Percentiles rank a stretch among this genome's conserved stretches.
Conservation (phyloP, 2,329 filamentous ascomycete genomes). For the Penicillium sp. region DNA sequence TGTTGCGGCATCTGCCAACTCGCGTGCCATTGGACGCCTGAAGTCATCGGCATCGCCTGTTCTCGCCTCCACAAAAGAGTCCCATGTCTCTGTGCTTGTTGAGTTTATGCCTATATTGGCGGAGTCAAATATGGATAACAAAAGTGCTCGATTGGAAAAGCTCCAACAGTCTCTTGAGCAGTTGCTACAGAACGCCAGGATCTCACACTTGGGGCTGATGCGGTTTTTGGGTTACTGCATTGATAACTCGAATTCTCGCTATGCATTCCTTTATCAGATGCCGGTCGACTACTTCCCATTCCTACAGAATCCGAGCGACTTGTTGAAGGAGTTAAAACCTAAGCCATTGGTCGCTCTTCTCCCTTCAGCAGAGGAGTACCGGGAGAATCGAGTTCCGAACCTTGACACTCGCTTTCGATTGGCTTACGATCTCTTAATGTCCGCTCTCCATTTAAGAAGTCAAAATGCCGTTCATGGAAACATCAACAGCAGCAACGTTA, state of each 20-base stretch:
- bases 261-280: constrained; percentile 62
- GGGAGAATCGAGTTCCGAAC: constrained; percentile 47
- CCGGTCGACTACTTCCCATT: constrained; percentile 51
- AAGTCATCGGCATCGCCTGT: constrained; percentile 40
- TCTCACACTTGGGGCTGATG: constrained; percentile 44
- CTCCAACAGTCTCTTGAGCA: constrained; percentile 42
- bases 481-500: constrained; percentile 64
- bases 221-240: constrained; percentile 54
- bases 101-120: constrained; percentile 46
- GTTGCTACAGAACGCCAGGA: constrained; percentile 43
- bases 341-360: constrained; percentile 46
- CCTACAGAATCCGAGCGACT: constrained; percentile 40
- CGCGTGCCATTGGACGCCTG: constrained; percentile 43
- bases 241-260: constrained; percentile 58
- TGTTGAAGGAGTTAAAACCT: constrained; percentile 39
- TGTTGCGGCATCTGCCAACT: constrained; percentile 44
- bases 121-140: constrained; percentile 31
- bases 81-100: constrained; percentile 42
- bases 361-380: constrained; percentile 43
- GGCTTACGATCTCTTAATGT: constrained; percentile 59
- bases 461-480: constrained; percentile 61
- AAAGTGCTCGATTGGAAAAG: constrained; percentile 33
- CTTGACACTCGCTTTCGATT: constrained; percentile 63
- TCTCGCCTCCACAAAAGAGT: constrained; percentile 33
- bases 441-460: constrained; percentile 57